Evolutionary conservation across 2,329 filamentous ascomycete species (phyloP), one percentile per base, ranked within the genome.

Genomic region (Epichloe scottii): DNA sequence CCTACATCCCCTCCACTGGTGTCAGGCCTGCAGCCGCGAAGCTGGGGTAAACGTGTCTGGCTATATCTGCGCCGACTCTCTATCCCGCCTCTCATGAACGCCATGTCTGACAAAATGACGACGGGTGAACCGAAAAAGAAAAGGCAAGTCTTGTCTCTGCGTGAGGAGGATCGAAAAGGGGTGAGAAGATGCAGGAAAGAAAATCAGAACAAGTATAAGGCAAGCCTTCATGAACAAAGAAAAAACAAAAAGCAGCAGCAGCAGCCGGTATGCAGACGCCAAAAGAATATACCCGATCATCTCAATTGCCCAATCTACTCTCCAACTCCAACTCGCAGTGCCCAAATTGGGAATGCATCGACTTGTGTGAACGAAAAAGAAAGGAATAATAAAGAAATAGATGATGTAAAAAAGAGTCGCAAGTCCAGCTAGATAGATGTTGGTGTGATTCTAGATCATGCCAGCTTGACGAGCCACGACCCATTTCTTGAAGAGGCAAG

Each of bases 231-330:
- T 50, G 42, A 11, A 45, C 38, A 19, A 45, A 19, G 30, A 8
- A 10, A n/a, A 35, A 45, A 12, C 11, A 26, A 35, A 42, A 17
- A 15, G 38, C 5, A 15, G 37, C n/a, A n/a, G 39, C 49, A 37
- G 34, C 21, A 46, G 19, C 26, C 38, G 43, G 49, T 38, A 55
- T 56, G 51, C 55, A 52, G 48, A 55, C 52, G 55, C 55, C 55
- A 55, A 50, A 52, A 50, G 50, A 50, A 34, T 48, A 17, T 41
- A 43, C 47, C 44, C 46, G 40, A 46, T 54, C 26, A 12, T 48
- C 42, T 34, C 34, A 37, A 34, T 50, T 42, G 37, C 23, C 45
- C 51, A 34, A 39, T 50, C 50, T 48, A 51, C 39, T 46, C 35
- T 21, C 50, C 14, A 54, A 55, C 53, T 55, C 53, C 51, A 52